A percentile compares a stretch with the other conserved stretches of the same genome.
phyloP scores from a whole-genome alignment of 106 monocot species.

The Allium cepa region DNA sequence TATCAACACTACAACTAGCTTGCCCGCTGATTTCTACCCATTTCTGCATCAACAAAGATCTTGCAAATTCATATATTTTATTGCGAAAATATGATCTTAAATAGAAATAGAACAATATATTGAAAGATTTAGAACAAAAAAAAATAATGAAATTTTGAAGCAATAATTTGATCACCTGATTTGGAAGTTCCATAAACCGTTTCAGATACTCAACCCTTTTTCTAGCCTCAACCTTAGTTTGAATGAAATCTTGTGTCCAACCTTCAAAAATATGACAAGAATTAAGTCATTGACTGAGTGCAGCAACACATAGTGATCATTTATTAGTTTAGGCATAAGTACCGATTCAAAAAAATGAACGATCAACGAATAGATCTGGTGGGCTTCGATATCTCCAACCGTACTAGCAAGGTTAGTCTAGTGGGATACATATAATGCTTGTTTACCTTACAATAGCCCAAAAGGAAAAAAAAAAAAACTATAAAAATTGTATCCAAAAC shows the following conservation, averaged over 20 bases:
- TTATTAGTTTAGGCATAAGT: slow-evolving; percentile 7
- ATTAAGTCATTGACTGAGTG: background rate
- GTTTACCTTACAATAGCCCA: too few species aligned
- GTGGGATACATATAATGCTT: too few species aligned
- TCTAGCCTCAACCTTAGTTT: slow-evolving; percentile 72
- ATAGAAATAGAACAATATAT: background rate
- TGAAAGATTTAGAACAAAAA: background rate
- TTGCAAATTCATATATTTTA: slow-evolving; percentile 2
- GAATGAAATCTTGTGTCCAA: slow-evolving; percentile 84
- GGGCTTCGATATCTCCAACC: slow-evolving; percentile 86
- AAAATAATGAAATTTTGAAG: background rate
- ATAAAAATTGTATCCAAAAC: too few species aligned
- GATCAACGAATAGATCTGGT: slow-evolving; percentile 74
- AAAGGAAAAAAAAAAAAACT: too few species aligned
- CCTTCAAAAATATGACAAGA: slow-evolving; percentile 29
- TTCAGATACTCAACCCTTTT: slow-evolving; percentile 94
- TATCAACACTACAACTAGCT: slow-evolving; percentile 81
- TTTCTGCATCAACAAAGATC: slow-evolving; percentile 40
- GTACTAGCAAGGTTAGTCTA: slow-evolving; percentile 41
- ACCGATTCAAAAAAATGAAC: slow-evolving; percentile 97
- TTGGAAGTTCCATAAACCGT: slow-evolving; percentile 97
- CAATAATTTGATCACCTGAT: slow-evolving; percentile 41
- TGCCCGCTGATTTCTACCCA: slow-evolving; percentile 98
- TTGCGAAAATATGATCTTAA: background rate
- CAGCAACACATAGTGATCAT: background rate